Evolutionary conservation across 345 rosid species (phyloP).

Genomic region (Hypericum androsaemum): DNA sequence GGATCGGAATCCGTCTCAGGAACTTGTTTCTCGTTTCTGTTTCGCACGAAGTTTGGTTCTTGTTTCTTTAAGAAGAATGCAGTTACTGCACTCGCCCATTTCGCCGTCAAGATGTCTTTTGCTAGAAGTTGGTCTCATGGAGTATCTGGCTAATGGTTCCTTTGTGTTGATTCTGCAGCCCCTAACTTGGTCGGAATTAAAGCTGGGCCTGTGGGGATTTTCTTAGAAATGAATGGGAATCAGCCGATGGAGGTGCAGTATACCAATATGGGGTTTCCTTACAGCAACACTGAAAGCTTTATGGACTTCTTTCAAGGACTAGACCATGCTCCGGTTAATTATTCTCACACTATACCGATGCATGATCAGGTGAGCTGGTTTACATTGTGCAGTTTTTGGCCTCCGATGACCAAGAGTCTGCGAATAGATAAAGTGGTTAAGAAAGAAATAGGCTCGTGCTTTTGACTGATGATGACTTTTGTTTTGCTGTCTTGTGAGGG

Average conservation of each 20-base stretch:
- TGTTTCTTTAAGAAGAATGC: too few relatives aligned
- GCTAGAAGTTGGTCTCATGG: too few relatives aligned
- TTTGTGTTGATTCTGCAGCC: slow-evolving; percentile 19
- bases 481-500: too few relatives aligned
- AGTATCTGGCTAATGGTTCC: neutral
- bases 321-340: slow-evolving; percentile 30
- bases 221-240: slow-evolving; percentile 32
- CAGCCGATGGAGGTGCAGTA: slow-evolving; percentile 51
- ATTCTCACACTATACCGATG: slow-evolving; percentile 24
- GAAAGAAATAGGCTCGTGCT: too few relatives aligned
- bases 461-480: too few relatives aligned
- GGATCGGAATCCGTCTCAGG: too few relatives aligned
- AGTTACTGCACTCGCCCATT: too few relatives aligned
- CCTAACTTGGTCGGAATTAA: slow-evolving; percentile 8
- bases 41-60: too few relatives aligned
- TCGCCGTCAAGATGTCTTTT: too few relatives aligned
- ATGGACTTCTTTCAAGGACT: slow-evolving; percentile 55
- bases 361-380: slow-evolving; percentile 38
- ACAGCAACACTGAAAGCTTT: slow-evolving; percentile 42
- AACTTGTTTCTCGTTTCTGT: too few relatives aligned
- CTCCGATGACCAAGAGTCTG: neutral
- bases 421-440: too few relatives aligned
- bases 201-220: neutral
- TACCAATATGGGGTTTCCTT: slow-evolving; percentile 45
- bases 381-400: neutral